Base-by-base conservation (phyloP, 148 eudicot species). In the Bassia scoparia region DNA sequence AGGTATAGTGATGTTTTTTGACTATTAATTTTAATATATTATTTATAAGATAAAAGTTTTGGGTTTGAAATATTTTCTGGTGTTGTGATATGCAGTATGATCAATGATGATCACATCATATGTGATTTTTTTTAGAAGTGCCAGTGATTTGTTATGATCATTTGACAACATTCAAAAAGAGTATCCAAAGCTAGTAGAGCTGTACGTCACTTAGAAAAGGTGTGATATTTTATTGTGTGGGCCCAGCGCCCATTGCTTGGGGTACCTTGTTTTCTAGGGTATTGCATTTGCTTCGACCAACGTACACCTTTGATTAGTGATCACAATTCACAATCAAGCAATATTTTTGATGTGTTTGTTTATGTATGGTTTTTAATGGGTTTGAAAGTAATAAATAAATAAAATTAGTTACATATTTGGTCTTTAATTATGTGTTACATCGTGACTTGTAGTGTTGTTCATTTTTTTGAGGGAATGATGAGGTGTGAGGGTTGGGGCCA, bases 1-100 rank as follows among this genome's bases (percentile, higher is more conserved):
- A 78, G 75, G 31, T 75, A 38, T 49, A 37, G 63, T 66, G 68
- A 49, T 58, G 23, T 41, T 41, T 7, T 41, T 16, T 58, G 62
- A 11, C 53, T 24, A 44, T 18, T 52, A 30, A 16, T 24, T 41
- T 27, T 70, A 26, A 30, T 49, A 15, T 49, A 70, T 54, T 23
- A 54, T 21, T 29, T 23, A 54, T n/a, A 48, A 24, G 33, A 34
- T n/a, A n/a, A n/a, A 18, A 7, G 30, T 31, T 52, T 69, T 30
- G 60, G 58, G 26, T 46, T 48, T 21, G 26, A 15, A 10, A 24
- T 68, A 12, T 37, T 5, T 67, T 53, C 35, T 63, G 26, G 9
- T 37, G n/a, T n/a, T 21, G 23, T 12, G 17, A 48, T 48, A 0
- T 23, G 24, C n/a, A 21, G 26, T 54, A 13, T 54, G 52, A 48